phyloP scores from a whole-genome alignment of 208 protist genomes.

The Angomonas ambiguus region DNA sequence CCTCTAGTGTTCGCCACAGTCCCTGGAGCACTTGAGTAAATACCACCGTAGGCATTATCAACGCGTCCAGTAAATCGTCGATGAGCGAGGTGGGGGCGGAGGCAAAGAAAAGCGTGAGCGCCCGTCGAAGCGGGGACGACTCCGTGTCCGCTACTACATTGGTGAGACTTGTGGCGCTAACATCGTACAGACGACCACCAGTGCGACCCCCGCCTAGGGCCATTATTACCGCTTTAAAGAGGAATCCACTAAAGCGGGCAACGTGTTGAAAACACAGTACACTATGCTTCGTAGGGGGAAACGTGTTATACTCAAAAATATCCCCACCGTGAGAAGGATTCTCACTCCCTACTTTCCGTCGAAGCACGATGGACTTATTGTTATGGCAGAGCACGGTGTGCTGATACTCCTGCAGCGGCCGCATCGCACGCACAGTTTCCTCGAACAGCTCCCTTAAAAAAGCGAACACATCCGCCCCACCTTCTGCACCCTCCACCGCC shows the following conservation, averaged over 20 bases:
- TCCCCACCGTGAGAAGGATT: not conserved
- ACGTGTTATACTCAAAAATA: conserved; percentile 2
- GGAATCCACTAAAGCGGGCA: not conserved
- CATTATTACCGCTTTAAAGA: not conserved
- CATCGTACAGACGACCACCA: not conserved
- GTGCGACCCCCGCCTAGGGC: not conserved
- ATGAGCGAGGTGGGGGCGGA: conserved; percentile 7
- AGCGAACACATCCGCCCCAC: not conserved
- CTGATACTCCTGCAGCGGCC: conserved; percentile 2
- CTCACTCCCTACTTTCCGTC: not conserved
- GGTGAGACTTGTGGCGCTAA: too few species aligned
- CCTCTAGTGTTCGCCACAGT: conserved; percentile 51
- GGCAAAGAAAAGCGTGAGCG: not conserved
- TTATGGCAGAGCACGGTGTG: not conserved
- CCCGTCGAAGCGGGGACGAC: not conserved
- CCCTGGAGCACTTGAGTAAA: conserved; percentile 42
- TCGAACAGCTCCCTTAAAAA: not conserved
- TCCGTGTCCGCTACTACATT: not conserved
- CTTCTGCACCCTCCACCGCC: not conserved
- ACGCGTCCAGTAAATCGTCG: conserved; percentile 54
- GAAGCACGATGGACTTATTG: conserved; percentile 3
- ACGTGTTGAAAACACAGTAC: not conserved
- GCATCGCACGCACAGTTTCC: not conserved
- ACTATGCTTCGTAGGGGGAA: not conserved
- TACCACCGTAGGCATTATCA: conserved; percentile 78